Evolutionary conservation across 2,329 filamentous ascomycete species (phyloP), one percentile per base, ranked within the genome.

Genomic region (Ascochyta pisi): DNA sequence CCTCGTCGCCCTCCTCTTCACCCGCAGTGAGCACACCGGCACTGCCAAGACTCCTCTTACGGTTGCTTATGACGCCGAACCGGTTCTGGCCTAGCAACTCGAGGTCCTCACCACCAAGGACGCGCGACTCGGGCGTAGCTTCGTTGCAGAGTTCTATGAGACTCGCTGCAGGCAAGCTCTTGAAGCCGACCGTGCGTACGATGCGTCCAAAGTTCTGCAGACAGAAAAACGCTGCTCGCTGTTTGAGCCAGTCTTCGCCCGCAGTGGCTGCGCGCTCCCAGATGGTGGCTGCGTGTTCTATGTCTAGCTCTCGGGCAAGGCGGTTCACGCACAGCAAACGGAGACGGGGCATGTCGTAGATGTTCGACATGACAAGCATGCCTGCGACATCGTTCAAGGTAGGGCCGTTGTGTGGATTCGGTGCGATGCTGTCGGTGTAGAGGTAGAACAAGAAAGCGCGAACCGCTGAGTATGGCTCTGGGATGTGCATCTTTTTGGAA

Each of bases 401-500:
- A 0, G 85, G 81, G 42, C 84, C 85, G 59, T 82, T 67, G 1
- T 68, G 65, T 15, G 73, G 70, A 23, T 73, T 67, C 0, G 71
- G 65, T 4, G 78, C 76, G 64, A 99, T 97, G 65, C 89, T 94
- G 75, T 99, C 95, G 0, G 95, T 97, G 77, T 99, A 99, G 1
- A 99, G 85, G 71, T 97, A 99, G 77, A 95, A 94, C 26, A 99
- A 83, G 71, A 99, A 99, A 0, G 94, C 92, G 65, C 91, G 92
- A 42, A 99, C 95, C 0, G 96, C 92, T 1, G 88, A 89, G 76
- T 97, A 98, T 0, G 94, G 93, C 70, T 99, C 96, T 0, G 95
- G 94, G 40, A 99, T 96, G 77, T 99, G 94, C 89, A 99, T 95
- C 76, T 91, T 92, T 70, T 95, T 95, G 15, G 92, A 95, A 73